Base-by-base conservation (phyloP, 495 filamentous ascomycete species). In the Chaetomium fimeti region DNA sequence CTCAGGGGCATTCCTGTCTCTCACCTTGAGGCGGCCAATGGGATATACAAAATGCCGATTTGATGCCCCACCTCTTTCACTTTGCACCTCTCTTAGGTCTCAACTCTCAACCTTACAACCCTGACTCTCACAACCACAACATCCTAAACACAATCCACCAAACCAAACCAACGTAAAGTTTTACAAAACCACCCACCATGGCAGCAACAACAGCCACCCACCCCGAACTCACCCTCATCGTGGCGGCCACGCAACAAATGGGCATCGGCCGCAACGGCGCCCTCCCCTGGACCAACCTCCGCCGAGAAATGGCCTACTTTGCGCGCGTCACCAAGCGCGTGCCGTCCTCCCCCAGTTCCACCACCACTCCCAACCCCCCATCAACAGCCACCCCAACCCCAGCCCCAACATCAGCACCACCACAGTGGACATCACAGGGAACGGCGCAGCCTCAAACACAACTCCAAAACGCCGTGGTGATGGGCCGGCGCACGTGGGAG, bases 401-500 rank as follows among this genome's bases (percentile, higher is more conserved):
- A 32, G 7, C 29, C 29, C 29, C 29, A 32, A 36, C 32, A 36
- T 9, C 32, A 5, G 12, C 32, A 5, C 32, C 32, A 5, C 5
- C 32, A 36, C 32, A 5, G 8, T 3, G 29, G 29, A 36, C 32
- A 5, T 5, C 32, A 52, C 40, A 18, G 27, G 20, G 11, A 5
- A 13, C 18, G 15, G 3, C 2, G 20, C 20, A 12, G 24, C 5
- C 7, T 3, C 47, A 18, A 38, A 0, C n/a, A 36, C 45, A 24
- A 13, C 3, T 11, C 11, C 57, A 68, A 51, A 98, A 98, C 71
- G 90, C 89, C 0, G 88, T 98, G 27, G 88, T 98, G 70, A 98
- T 98, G 93, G 94, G 94, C 55, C 90, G 94, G 66, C 97, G 94
- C 76, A 97, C 94, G 0, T 98, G 92, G 87, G 89, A 93, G 29